Evolutionary conservation across 1,139 yeast species (phyloP).

Genomic region (Hanseniaspora uvarum): DNA sequence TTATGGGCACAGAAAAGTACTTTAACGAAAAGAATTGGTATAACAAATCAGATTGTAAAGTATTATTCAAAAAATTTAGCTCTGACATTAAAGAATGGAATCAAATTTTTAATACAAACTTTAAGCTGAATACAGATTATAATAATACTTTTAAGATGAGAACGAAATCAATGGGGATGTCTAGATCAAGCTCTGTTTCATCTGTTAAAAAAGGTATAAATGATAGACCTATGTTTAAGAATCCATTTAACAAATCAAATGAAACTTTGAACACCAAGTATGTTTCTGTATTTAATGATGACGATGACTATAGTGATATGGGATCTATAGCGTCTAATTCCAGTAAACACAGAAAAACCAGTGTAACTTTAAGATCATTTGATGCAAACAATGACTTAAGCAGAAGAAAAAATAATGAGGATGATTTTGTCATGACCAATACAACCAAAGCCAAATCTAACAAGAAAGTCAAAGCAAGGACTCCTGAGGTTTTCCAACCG

Average conservation of each 20-base stretch:
- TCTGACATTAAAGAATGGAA: constrained; percentile 37
- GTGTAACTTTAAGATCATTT: neutral
- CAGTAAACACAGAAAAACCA: neutral
- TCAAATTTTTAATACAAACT: constrained; percentile 33
- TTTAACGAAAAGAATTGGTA: constrained; percentile 21
- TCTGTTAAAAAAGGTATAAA: neutral
- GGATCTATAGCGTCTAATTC: neutral
- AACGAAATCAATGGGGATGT: constrained; percentile 1
- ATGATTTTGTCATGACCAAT: constrained; percentile 4
- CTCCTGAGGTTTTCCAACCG: neutral
- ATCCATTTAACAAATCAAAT: neutral
- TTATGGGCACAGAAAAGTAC: constrained; percentile 18
- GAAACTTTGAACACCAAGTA: neutral
- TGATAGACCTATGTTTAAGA: neutral
- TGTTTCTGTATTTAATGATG: constrained; percentile 3
- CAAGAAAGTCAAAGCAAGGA: neutral
- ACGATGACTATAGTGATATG: neutral
- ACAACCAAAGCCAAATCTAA: neutral
- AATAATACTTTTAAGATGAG: neutral
- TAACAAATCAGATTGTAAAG: constrained; percentile 18
- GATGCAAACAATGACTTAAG: neutral
- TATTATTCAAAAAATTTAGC: constrained; percentile 28
- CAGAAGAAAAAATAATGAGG: neutral
- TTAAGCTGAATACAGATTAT: neutral
- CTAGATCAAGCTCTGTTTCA: constrained; percentile 4